These are phyloP conservation scores for Pyrenula massariospora DNA, from an alignment of 495 filamentous ascomycete species.

Conservation along the genomic window DNA sequence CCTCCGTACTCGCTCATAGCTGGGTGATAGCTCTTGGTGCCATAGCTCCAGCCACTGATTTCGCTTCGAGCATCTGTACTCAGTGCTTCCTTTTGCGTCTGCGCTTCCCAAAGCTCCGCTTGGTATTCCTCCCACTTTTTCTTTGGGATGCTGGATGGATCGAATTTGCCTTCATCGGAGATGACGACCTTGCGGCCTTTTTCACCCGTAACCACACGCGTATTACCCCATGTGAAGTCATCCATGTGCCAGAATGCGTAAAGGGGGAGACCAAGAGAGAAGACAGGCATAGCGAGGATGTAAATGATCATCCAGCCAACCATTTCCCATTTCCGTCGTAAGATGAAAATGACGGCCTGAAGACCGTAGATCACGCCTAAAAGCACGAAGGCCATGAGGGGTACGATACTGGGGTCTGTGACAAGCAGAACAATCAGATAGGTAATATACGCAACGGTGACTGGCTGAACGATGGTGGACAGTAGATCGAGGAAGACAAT, in stretches of 20 bases:
- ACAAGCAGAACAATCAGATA: slow-evolving; percentile 75
- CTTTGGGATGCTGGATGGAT: slow-evolving; percentile 81
- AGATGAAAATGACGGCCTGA: slow-evolving; percentile 93
- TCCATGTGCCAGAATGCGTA: slow-evolving; percentile 99
- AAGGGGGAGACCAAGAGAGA: slow-evolving; percentile 79
- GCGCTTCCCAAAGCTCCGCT: slow-evolving; percentile 83
- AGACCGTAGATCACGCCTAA: slow-evolving; percentile 92
- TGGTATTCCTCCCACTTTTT: slow-evolving; percentile 99
- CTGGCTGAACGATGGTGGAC: slow-evolving; percentile 83
- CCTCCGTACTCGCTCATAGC: slow-evolving; percentile 34
- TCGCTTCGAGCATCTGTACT: slow-evolving; percentile 63
- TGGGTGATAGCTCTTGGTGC: slow-evolving; percentile 64
- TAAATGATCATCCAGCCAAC: slow-evolving; percentile 99
- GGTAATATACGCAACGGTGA: slow-evolving; percentile 79
- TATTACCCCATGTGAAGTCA: slow-evolving; percentile 98
- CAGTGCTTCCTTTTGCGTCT: slow-evolving; percentile 55
- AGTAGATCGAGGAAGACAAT: slow-evolving; percentile 91
- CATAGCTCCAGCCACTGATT: slow-evolving; percentile 81
- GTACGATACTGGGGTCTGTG: slow-evolving; percentile 48
- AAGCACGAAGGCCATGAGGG: slow-evolving; percentile 75
- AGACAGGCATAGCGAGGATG: slow-evolving; percentile 81
- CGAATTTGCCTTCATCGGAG: slow-evolving; percentile 96
- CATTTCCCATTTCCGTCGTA: slow-evolving; percentile 97
- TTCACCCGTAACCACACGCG: slow-evolving; percentile 93
- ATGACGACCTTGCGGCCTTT: slow-evolving; percentile 86